A percentile compares a stretch with the other conserved stretches of the same genome.
phyloP scores from a whole-genome alignment of 768 basidiomycete species.

The Daedalea quercina region DNA sequence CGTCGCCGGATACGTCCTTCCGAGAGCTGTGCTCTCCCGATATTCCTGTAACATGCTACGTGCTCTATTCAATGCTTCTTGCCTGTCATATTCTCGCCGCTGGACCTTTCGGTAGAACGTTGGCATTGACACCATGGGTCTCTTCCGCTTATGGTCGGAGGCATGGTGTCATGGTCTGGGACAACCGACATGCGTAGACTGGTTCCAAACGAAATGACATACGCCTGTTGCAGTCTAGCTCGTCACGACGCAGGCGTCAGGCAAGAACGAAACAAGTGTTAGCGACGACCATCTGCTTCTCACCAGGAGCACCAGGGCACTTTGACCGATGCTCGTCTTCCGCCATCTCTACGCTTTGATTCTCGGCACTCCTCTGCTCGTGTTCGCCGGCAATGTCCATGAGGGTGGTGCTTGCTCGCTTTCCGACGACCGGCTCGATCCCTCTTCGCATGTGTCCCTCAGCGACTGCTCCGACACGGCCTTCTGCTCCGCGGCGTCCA shows the following conservation, averaged over 20 bases:
- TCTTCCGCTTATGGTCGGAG: too few relatives aligned
- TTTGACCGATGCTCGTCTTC: background rate
- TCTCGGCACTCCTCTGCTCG: background rate
- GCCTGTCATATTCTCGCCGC: too few relatives aligned
- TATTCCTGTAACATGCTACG: background rate
- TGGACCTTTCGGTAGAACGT: too few relatives aligned
- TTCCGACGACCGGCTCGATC: constrained; percentile 45
- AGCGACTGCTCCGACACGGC: constrained; percentile 55
- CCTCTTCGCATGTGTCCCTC: constrained; percentile 47
- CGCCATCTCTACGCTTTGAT: background rate
- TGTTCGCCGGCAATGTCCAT: background rate
- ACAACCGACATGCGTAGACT: too few relatives aligned
- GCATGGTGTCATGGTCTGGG: too few relatives aligned
- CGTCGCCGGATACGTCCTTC: background rate
- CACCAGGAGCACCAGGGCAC: background rate
- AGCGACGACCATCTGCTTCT: background rate
- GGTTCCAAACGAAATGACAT: too few relatives aligned
- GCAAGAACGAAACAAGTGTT: too few relatives aligned
- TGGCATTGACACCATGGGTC: too few relatives aligned
- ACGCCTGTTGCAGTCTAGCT: too few relatives aligned
- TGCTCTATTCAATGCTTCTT: background rate
- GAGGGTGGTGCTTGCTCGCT: constrained; percentile 28
- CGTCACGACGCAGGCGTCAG: too few relatives aligned
- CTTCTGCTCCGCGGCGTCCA: constrained; percentile 40
- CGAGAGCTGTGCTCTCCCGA: background rate